These are phyloP conservation scores for Sisymbrium irio DNA, from an alignment of 345 rosid genomes.

Conservation along the genomic window DNA sequence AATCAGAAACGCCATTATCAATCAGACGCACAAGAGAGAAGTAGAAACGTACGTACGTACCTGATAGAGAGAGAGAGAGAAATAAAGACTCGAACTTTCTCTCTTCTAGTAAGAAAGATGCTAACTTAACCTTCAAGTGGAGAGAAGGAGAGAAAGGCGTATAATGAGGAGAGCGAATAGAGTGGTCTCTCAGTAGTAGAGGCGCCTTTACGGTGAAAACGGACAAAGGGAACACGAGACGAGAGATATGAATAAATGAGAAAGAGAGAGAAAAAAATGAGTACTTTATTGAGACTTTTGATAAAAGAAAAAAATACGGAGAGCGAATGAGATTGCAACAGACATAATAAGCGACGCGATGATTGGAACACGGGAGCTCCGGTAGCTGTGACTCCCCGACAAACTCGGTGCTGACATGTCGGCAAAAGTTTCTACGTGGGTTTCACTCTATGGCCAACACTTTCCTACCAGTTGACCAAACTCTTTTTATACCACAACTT, in stretches of 20 bases:
- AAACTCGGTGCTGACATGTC: constrained; percentile 20
- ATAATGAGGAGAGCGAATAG: neutral
- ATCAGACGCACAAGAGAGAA: neutral
- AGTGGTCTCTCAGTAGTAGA: neutral
- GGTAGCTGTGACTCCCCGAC: constrained; percentile 3
- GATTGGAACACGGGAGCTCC: constrained; percentile 10
- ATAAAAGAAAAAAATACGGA: neutral
- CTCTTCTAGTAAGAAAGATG: neutral
- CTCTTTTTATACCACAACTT: neutral
- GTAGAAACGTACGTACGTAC: neutral
- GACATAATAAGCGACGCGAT: constrained; percentile 2
- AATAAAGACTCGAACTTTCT: neutral
- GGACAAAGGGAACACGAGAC: neutral
- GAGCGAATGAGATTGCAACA: constrained; percentile 8
- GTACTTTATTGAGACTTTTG: no score
- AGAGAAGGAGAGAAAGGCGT: neutral
- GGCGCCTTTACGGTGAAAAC: neutral
- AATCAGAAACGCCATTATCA: neutral
- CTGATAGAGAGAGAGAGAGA: neutral
- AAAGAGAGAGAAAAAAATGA: no score
- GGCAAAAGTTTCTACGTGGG: constrained; percentile 7
- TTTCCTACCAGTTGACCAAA: neutral
- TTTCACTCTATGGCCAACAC: neutral
- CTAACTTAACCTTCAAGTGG: neutral
- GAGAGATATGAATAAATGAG: neutral